Base-by-base conservation (phyloP, 768 basidiomycete species). In the Wakefieldia striispora region DNA sequence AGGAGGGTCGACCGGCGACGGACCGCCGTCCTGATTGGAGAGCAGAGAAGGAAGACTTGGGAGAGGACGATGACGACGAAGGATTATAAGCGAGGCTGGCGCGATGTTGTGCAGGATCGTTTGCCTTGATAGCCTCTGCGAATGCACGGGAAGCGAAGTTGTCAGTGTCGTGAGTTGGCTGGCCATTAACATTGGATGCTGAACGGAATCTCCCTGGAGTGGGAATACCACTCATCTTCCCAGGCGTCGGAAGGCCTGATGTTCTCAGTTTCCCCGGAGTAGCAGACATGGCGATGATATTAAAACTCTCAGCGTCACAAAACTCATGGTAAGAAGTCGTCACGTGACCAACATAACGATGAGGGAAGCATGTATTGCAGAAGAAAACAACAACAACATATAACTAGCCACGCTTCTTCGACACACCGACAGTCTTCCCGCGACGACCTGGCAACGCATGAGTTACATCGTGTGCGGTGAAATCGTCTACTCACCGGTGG, bases 391-490 rank as follows among this genome's bases (percentile, higher is more conserved):
- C 40, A 43, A 53, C 9, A 17, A 41, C 17, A 42, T 10, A 43
- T 39, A 46, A 27, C 65, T 78, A 80, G 65, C 78, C 78, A 53
- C 80, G 77, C 83, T 94, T 95, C 81, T 94, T 94, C 60, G 92
- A 93, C 65, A 94, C 91, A 84, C 91, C 92, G 60, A 93, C 92
- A 51, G 92, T 94, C 81, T 95, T 95, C 55, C 92, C 92, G 56
- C 91, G 91, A 75, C 91, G 91, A 70, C 91, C 91, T 92, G 60
- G 4, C 11, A 36, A 7, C 37, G 21, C 0, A 31, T 61, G 47
- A 56, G 50, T 49, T 3, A 34, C n/a, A 1, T 14, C 19, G 1
- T 26, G 26, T 29, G 14, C 1, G 14, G n/a, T 8, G 29, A n/a
- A 17, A 35, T 4, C 1, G 27, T 36, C 10, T 24, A 52, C 83